Evolutionary conservation across 306 rosid genomes (phyloP).

Genomic region (Psophocarpus tetragonolobus): DNA sequence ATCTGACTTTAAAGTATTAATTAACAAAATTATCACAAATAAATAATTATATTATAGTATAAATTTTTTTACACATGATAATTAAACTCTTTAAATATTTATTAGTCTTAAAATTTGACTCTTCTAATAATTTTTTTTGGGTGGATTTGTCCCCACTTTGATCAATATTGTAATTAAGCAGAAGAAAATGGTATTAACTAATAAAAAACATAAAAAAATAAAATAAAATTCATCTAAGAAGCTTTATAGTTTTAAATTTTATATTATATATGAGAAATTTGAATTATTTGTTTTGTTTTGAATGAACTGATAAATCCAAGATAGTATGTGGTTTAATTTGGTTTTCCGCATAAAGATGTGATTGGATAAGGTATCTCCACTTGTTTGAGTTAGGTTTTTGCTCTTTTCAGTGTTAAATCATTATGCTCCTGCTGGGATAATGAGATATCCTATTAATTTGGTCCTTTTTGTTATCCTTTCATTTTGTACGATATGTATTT

Average conservation of each 20-base stretch:
- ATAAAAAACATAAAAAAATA: neutral
- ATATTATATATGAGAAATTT: neutral
- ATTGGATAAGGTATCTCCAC: neutral
- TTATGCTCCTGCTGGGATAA: neutral
- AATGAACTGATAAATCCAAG: neutral
- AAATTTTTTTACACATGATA: no score
- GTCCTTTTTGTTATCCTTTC: neutral
- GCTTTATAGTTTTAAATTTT: neutral
- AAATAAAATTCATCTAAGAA: neutral
- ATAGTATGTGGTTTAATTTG: neutral
- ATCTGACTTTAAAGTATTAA: no score
- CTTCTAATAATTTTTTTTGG: neutral
- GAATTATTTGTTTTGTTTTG: neutral
- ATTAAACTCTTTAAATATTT: neutral
- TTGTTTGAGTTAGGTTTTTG: neutral
- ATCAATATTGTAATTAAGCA: neutral
- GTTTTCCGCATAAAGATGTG: neutral
- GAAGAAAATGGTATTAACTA: neutral
- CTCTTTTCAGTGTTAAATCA: neutral
- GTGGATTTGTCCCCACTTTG: neutral
- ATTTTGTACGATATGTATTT: neutral
- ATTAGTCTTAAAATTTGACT: neutral
- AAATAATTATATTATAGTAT: no score
- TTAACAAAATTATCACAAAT: no score
- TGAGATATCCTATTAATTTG: neutral